phyloP scores from a whole-genome alignment of 129 eudicot genomes.

The Lactuca sativa region DNA sequence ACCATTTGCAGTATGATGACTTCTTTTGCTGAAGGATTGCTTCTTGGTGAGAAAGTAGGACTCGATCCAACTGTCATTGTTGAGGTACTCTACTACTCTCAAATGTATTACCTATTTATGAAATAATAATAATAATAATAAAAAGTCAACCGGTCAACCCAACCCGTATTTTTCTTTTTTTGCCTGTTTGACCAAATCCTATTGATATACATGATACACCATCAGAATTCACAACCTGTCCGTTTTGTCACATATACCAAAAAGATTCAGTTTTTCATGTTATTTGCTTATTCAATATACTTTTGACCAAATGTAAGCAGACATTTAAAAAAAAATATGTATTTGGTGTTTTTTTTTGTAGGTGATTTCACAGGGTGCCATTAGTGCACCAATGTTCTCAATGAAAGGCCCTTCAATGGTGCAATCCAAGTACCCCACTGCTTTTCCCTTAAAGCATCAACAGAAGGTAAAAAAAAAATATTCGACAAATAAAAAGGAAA shows the following conservation, averaged over 20 bases:
- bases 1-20: slow-evolving; percentile 90
- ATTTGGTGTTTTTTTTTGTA: slow-evolving; percentile 29
- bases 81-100: slow-evolving; percentile 71
- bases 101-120: neutral
- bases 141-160: slow-evolving; percentile 5
- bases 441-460: slow-evolving; percentile 93
- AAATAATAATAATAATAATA: neutral
- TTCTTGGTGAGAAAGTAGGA: slow-evolving; percentile 92
- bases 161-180: neutral
- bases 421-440: slow-evolving; percentile 81
- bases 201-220: slow-evolving; percentile 1
- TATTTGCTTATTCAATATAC: slow-evolving; percentile 6
- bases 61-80: slow-evolving; percentile 87
- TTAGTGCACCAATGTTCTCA: slow-evolving; percentile 91
- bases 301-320: slow-evolving; percentile 4
- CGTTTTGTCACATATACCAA: neutral
- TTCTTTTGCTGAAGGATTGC: slow-evolving; percentile 90
- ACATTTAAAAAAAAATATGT: neutral
- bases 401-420: slow-evolving; percentile 97
- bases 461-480: slow-evolving; percentile 55
- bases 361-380: slow-evolving; percentile 97
- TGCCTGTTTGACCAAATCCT: neutral
- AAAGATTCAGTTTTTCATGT: slow-evolving; percentile 1
- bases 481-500: too few relatives aligned
- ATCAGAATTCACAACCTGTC: too few relatives aligned